These are phyloP conservation scores for Curvularia lunata DNA, from an alignment of 2,329 filamentous ascomycete species.

Conservation along the genomic window DNA sequence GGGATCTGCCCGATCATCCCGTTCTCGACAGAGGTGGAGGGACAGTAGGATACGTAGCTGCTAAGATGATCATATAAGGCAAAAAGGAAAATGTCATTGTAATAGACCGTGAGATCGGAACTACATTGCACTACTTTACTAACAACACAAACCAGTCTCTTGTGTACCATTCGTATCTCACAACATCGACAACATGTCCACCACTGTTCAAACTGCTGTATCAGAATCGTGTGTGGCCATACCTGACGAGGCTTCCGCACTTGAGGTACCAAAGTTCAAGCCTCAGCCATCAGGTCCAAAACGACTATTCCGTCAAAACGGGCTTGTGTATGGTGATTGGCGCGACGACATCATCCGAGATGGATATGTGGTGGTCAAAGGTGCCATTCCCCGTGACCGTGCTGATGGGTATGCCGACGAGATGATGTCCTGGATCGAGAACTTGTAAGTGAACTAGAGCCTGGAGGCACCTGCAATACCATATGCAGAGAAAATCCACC, in stretches of 20 bases:
- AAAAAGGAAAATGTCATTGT: not conserved
- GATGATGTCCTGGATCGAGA: constrained; percentile 40
- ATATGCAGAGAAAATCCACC: not conserved
- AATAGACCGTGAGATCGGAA: not conserved
- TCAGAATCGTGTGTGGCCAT: not conserved
- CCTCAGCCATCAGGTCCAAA: not conserved
- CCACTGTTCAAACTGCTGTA: not conserved
- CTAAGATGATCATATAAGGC: not conserved
- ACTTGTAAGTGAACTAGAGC: constrained; percentile 31
- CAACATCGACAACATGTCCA: not conserved
- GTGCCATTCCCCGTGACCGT: constrained; percentile 53
- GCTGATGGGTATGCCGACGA: constrained; percentile 47
- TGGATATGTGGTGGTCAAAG: constrained; percentile 52
- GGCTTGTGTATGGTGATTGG: constrained; percentile 41
- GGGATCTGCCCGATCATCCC: not conserved
- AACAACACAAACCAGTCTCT: not conserved
- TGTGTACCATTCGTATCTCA: not conserved
- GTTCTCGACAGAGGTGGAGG: not conserved
- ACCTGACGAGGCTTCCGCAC: not conserved
- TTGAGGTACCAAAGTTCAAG: not conserved
- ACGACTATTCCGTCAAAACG: not conserved
- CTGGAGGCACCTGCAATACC: constrained; percentile 5
- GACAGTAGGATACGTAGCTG: not conserved
- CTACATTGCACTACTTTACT: not conserved
- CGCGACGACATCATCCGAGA: constrained; percentile 33